Evolutionary conservation across 257 asterid genomes (phyloP), one percentile per base, ranked within the genome.

Genomic region (Rehmannia glutinosa): DNA sequence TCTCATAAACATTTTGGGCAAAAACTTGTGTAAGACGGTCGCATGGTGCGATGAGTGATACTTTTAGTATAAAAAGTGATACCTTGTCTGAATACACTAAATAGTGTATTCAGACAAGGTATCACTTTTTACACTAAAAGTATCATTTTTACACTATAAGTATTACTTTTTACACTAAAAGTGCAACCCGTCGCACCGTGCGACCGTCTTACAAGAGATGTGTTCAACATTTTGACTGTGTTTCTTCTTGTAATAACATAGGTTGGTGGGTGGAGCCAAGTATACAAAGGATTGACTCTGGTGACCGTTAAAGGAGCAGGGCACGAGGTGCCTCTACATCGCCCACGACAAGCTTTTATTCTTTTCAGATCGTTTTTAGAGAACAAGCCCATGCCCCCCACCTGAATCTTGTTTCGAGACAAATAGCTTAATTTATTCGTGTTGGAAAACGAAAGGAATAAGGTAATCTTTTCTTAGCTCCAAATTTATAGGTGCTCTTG

Each of bases 241-340:
- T 53, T 56, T 60, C 15, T 53, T 54, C 27, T 17, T 56, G 63
- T 12, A 24, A 21, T 52, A 28, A 64, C 27, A 21, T 60, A 94
- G 99, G 97, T 91, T 76, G 99, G 98, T 51, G 99, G 99, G 64
- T 94, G 99, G 99, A 91, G 98, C 82, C 98, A 94, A 82, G 71
- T 87, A 23, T 94, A 91, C 75, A 23, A 94, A 73, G 99, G 99
- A 38, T 69, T 94, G 80, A 94, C 89, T 10, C 78, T 91, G 7
- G 98, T 94, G 72, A 91, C 95, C 0, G 81, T 94, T 32, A 84
- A 78, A 1, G 99, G 99, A 71, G 99, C 98, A 4, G 99, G 99
- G 54, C 99, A 94, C 3, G 99, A 91, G 80, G 99, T 94, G 66
- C 99, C 99, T 4, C 86, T 89, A 28, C 97, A 91, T 84, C 87